Conservation (phyloP, 2,329 filamentous ascomycete species). For the Cryphonectria carpinicola region DNA sequence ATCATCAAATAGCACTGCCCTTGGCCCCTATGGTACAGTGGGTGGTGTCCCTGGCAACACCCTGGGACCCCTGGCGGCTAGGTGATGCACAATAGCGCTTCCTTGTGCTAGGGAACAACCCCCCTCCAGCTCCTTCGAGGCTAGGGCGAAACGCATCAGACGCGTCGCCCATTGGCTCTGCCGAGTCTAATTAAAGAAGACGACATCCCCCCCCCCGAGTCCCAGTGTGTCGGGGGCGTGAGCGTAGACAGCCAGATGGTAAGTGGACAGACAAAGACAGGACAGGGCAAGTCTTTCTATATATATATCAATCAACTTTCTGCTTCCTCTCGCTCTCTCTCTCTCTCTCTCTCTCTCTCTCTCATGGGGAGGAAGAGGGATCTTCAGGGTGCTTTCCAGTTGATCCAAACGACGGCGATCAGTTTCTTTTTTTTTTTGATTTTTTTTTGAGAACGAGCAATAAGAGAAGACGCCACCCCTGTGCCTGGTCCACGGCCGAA, state of each 20-base stretch:
- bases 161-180: constrained; percentile 25
- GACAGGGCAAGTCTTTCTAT: background rate
- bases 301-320: background rate
- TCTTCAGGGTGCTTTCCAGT: background rate
- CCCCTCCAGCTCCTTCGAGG: constrained; percentile 8
- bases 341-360: background rate
- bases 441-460: background rate
- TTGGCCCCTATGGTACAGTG: background rate
- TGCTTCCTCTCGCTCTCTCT: background rate
- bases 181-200: constrained; percentile 22
- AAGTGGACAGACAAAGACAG: background rate
- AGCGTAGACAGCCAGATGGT: background rate
- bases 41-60: background rate
- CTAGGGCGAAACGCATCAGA: constrained; percentile 20
- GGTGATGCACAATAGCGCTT: constrained; percentile 1
- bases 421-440: background rate
- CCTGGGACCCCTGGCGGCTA: background rate
- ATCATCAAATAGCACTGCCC: constrained; percentile 2
- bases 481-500: background rate
- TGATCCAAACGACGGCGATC: background rate
- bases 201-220: constrained; percentile 3
- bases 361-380: background rate
- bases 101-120: background rate
- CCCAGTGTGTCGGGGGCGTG: constrained; percentile 20
- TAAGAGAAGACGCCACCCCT: background rate